Evolutionary conservation across 345 rosid genomes (phyloP).

Genomic region (Euclidium syriacum): DNA sequence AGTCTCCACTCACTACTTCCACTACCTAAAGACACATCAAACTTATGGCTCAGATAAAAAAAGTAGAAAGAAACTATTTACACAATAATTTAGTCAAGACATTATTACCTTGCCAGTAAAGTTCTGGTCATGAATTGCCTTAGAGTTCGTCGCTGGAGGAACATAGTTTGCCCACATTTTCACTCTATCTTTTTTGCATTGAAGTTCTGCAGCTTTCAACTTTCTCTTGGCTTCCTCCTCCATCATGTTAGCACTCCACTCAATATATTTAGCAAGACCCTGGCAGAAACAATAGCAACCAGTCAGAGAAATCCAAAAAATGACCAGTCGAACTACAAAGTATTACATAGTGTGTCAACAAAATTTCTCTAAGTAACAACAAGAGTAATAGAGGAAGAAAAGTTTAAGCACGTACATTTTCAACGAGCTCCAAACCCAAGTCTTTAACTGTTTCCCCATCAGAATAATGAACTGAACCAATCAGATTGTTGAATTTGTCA

Average conservation of each 20-base stretch:
- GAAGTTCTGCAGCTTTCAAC: constrained; percentile 83
- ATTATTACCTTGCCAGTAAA: constrained; percentile 79
- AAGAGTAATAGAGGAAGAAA: neutral
- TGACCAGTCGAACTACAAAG: neutral
- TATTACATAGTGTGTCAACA: neutral
- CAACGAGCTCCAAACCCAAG: constrained; percentile 88
- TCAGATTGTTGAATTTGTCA: constrained; percentile 87
- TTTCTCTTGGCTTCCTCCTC: constrained; percentile 80
- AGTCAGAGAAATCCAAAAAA: neutral
- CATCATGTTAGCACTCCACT: constrained; percentile 99
- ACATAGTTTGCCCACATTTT: constrained; percentile 84
- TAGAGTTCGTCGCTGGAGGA: constrained; percentile 79
- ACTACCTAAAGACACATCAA: constrained; percentile 53
- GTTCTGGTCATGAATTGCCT: constrained; percentile 84
- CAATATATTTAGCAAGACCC: constrained; percentile 97
- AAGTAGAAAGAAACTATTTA: neutral
- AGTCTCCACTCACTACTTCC: constrained; percentile 98
- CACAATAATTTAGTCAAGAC: neutral
- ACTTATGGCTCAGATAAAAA: neutral
- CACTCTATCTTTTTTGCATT: constrained; percentile 70
- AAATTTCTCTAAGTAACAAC: neutral
- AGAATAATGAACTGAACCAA: constrained; percentile 89
- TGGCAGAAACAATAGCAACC: constrained; percentile 16
- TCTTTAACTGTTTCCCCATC: constrained; percentile 85
- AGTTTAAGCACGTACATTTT: constrained; percentile 52